Evolutionary conservation across 1,284 basidiomycete species (phyloP), one percentile per base, ranked within the genome.

Genomic region (Paramarasmius palmivorus): DNA sequence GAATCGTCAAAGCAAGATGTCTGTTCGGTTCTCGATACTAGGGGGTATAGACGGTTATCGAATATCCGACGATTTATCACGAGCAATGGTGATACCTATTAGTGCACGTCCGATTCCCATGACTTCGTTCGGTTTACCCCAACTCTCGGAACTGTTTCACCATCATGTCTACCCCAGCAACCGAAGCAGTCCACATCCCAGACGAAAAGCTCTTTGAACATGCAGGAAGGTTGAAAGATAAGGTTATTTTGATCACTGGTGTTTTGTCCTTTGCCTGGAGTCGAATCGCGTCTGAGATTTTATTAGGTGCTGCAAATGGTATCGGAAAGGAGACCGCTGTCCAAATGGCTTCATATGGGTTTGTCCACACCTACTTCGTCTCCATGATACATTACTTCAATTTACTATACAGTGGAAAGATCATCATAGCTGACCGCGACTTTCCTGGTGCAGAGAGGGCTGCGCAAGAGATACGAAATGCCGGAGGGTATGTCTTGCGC

Each of bases 201-300:
- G 44, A 46, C 44, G 44, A 32, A 6, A n/a, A 76, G 37, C 71
- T 83, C 7, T 74, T 76, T 62, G 59, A 65, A 7, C 62, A 80
- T 58, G 71, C 72, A 5, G 63, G 65, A 38, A 71, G 77, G 35
- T 71, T 76, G 29, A 71, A 70, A 42, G 78, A 72, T 49, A 81
- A 80, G 55, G 81, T 83, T 3, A 74, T 83, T 6, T 57, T 85
- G 36, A 77, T 85, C 32, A 85, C 83, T 19, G 82, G 82, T 76
- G n/a, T n/a, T 36, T 14, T 60, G 45, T 23, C 37, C 9, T 37
- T 12, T 45, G 20, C 35, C 6, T n/a, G 2, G 17, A 22, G 19
- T 14, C 34, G 29, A 38, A 12, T 37, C 20, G 15, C 9, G 14
- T 12, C 4, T 23, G 34, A 19, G 35, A 35, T 26, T 25, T 46